phyloP scores from a whole-genome alignment of 305 asterid species.

The Solanum hybrid region DNA sequence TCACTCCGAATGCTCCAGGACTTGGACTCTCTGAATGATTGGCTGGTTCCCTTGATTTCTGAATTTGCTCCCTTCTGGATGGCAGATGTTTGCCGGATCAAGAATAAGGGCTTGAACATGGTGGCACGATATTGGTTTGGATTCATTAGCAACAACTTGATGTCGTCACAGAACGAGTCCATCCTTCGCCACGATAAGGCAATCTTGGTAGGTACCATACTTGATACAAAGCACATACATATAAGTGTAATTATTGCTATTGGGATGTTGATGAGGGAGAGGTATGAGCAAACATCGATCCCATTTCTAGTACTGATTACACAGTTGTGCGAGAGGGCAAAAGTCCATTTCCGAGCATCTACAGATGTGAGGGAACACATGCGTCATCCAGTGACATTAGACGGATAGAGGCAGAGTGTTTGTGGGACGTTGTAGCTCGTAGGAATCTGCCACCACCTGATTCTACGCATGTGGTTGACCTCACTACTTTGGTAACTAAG shows the following conservation, averaged over 20 bases:
- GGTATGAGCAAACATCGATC: not conserved
- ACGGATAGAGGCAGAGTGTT: not conserved
- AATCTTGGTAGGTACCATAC: not conserved
- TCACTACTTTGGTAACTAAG: not conserved
- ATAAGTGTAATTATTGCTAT: not conserved
- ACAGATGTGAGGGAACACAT: not conserved
- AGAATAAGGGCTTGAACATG: not conserved
- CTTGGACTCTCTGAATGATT: not conserved
- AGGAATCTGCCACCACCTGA: not conserved
- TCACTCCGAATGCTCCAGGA: not conserved
- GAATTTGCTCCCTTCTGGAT: not conserved
- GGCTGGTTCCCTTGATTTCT: not conserved
- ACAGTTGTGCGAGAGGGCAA: not conserved
- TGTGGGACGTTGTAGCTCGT: not conserved
- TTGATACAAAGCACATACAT: too few species aligned
- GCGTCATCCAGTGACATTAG: not conserved
- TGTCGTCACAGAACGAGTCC: not conserved
- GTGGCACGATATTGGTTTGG: not conserved
- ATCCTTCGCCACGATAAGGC: not conserved
- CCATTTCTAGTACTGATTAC: not conserved
- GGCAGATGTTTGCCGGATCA: not conserved
- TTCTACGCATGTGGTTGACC: not conserved
- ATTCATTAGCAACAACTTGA: not conserved
- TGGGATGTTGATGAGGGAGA: not conserved
- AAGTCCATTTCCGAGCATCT: not conserved